These are phyloP conservation scores for Sphaerulina populicola DNA, from an alignment of 2,329 filamentous ascomycete genomes.

Conservation along the genomic window DNA sequence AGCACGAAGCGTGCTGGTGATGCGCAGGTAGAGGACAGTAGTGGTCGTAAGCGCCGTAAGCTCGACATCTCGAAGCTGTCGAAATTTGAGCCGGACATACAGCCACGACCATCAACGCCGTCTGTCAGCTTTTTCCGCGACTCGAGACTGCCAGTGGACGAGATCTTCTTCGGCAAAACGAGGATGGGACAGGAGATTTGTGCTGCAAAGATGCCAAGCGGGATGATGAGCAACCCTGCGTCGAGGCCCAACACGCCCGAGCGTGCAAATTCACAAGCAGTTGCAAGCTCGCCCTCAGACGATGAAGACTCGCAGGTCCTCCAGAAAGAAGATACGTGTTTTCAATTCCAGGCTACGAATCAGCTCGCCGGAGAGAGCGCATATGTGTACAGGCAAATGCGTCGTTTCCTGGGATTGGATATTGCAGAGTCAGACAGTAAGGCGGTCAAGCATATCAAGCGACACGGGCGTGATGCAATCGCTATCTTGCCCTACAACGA, in stretches of 20 bases:
- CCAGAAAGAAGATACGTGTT: constrained; percentile 16
- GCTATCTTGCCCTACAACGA: constrained; percentile 30
- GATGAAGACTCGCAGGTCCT: constrained; percentile 11
- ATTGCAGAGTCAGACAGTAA: constrained; percentile 1
- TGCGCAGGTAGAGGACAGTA: constrained; percentile 22
- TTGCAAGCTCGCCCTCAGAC: not conserved
- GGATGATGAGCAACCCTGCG: constrained; percentile 11
- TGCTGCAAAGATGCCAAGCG: constrained; percentile 6
- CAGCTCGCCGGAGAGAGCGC: constrained; percentile 19
- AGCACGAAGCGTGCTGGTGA: constrained; percentile 23
- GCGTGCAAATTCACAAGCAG: too few species aligned
- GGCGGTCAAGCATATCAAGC: constrained; percentile 12
- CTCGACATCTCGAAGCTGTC: constrained; percentile 20
- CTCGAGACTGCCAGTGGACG: constrained; percentile 24
- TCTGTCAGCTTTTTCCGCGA: constrained; percentile 19
- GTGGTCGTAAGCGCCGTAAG: constrained; percentile 32
- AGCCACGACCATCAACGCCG: not conserved
- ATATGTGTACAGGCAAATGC: constrained; percentile 27
- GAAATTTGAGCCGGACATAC: not conserved
- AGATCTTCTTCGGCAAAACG: constrained; percentile 32
- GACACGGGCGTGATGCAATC: constrained; percentile 22
- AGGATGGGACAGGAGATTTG: constrained; percentile 22
- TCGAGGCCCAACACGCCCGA: not conserved
- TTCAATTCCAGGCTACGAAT: constrained; percentile 19
- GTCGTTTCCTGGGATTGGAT: constrained; percentile 22